Evolutionary conservation across 495 filamentous ascomycete species (phyloP).

Genomic region (Aspergillus bertholletiae): DNA sequence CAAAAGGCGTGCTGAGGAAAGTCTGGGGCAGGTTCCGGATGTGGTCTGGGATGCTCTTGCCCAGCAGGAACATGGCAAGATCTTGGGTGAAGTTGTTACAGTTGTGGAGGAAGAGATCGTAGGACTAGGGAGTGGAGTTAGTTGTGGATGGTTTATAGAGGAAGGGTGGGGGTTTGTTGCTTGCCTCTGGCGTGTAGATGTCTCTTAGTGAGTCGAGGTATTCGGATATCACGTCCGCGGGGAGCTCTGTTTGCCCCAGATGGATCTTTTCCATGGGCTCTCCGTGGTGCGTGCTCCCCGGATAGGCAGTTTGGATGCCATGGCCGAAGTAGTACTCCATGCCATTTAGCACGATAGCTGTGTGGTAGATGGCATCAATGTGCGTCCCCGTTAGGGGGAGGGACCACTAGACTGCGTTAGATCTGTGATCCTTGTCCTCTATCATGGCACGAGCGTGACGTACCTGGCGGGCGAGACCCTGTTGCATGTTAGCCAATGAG

Average conservation of each 20-base stretch:
- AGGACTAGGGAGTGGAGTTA: constrained; percentile 53
- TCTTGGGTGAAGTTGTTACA: constrained; percentile 99
- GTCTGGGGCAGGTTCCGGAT: constrained; percentile 85
- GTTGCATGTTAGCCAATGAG: constrained; percentile 11
- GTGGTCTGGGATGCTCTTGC: constrained; percentile 80
- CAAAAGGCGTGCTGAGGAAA: constrained; percentile 86
- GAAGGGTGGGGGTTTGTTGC: constrained; percentile 2
- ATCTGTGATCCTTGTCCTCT: not conserved
- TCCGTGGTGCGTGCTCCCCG: constrained; percentile 83
- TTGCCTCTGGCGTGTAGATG: constrained; percentile 79
- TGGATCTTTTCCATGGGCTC: constrained; percentile 71
- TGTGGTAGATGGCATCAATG: constrained; percentile 89
- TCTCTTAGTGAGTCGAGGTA: constrained; percentile 80
- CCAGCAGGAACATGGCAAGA: constrained; percentile 84
- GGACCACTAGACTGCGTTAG: constrained; percentile 39
- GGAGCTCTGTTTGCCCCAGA: constrained; percentile 74
- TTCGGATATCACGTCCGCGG: constrained; percentile 79
- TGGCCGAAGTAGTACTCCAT: constrained; percentile 70
- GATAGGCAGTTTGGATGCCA: constrained; percentile 74
- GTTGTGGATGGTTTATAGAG: not conserved
- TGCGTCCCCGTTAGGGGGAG: constrained; percentile 59
- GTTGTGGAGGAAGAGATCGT: constrained; percentile 87
- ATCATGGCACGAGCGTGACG: constrained; percentile 6
- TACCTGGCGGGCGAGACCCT: constrained; percentile 50
- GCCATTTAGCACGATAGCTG: constrained; percentile 77